Base-by-base conservation (phyloP, 2,329 filamentous ascomycete species). In the Fusarium sp. region DNA sequence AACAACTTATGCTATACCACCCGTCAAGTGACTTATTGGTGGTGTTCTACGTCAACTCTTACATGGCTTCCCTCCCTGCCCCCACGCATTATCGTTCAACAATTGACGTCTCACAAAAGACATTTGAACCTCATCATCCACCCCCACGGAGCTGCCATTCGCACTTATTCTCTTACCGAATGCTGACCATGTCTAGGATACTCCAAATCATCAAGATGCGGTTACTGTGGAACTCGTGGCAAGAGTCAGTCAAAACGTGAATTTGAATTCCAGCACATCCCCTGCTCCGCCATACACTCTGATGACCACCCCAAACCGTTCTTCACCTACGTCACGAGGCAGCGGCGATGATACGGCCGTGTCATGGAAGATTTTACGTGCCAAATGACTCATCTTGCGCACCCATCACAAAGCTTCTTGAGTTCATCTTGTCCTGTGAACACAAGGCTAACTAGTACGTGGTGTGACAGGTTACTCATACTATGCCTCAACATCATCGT, bases 401-500 rank as follows among this genome's bases (percentile, higher is more conserved):
- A 38, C 17, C 39, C 23, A 40, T 15, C 21, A 32, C 44, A 51
- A 39, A 47, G 20, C 36, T 20, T 56, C 28, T 24, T 42, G 58
- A 52, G 49, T 17, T 43, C 44, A 64, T 20, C 44, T 21, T 23
- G 21, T 45, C 26, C 38, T 14, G n/a, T 40, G 32, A 55, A 58
- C 43, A 43, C 46, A 56, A 67, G 50, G 54, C 72, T 76, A 58
- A 76, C 68, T 51, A 42, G 19, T 62, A 42, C 32, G 38, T 72
- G 68, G 67, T 66, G 68, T 59, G 55, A 66, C 72, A 93, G 92
- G 90, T 72, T 90, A 86, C 73, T 91, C 89, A 26, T 94, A 93
- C 78, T 94, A 92, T 80, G 87, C 87, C 36, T 83, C 82, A 48
- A 83, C 90, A 48, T 83, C 82, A 43, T 86, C 83, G 23, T 77